A percentile compares a stretch with the other conserved stretches of the same genome.
phyloP scores from a whole-genome alignment of 208 protist genomes.

The Phytomonas francai region DNA sequence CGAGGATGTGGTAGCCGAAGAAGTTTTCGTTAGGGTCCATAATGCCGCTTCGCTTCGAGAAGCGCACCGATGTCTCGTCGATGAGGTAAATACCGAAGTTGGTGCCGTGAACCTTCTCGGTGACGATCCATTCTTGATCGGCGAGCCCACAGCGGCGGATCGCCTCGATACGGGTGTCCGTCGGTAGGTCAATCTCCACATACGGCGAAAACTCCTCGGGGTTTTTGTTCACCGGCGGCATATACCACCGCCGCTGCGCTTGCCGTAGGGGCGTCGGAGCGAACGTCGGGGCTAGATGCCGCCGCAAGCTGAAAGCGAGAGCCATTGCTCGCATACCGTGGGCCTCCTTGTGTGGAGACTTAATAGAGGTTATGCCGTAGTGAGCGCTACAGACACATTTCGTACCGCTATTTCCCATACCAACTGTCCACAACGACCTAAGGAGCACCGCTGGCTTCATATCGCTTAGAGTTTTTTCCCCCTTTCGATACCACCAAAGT shows the following conservation, averaged over 20 bases:
- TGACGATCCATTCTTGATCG: conserved; percentile 72
- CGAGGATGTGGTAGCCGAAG: conserved; percentile 83
- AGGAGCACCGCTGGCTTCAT: too few species aligned
- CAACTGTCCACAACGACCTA: too few species aligned
- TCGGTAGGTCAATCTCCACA: conserved; percentile 78
- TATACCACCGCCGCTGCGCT: background rate
- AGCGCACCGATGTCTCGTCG: conserved; percentile 50
- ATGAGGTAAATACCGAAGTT: conserved; percentile 84
- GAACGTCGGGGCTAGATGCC: background rate
- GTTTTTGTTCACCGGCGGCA: conserved; percentile 49
- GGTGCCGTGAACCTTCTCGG: conserved; percentile 83
- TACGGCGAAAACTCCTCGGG: conserved; percentile 76
- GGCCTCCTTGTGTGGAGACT: too few species aligned
- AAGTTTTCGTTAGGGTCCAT: conserved; percentile 88
- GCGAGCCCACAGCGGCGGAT: conserved; percentile 59
- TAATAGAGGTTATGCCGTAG: too few species aligned
- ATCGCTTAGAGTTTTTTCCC: too few species aligned
- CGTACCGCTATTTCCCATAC: too few species aligned
- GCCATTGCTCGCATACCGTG: too few species aligned
- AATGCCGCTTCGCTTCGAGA: conserved; percentile 79
- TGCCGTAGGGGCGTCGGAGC: background rate
- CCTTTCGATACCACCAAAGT: too few species aligned
- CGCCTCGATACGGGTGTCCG: conserved; percentile 70
- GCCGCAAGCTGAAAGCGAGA: background rate
- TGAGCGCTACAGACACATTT: too few species aligned